phyloP scores from a whole-genome alignment of 345 rosid species.

The Linum tenue region DNA sequence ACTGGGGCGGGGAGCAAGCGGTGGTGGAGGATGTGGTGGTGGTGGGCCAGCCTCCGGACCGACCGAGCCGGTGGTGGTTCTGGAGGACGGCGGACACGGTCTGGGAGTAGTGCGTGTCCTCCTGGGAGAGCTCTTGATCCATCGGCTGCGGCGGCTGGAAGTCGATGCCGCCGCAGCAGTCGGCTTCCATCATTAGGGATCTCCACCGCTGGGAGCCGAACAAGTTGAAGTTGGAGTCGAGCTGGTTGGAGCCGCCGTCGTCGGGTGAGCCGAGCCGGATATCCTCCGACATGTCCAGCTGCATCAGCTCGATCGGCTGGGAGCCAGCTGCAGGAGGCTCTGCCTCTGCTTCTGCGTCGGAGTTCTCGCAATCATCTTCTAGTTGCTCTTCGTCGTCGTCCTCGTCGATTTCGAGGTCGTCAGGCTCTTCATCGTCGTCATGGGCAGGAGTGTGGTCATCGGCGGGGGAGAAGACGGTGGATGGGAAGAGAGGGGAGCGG shows the following conservation, averaged over 20 bases:
- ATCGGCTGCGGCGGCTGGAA: neutral
- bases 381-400: slow-evolving; percentile 33
- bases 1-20: slow-evolving; percentile 35
- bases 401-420: slow-evolving; percentile 12
- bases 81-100: slow-evolving; percentile 81
- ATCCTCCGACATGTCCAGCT: slow-evolving; percentile 72
- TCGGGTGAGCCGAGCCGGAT: slow-evolving; percentile 75
- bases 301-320: slow-evolving; percentile 62
- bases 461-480: slow-evolving; percentile 17
- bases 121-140: slow-evolving; percentile 46
- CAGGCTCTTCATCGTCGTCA: slow-evolving; percentile 23
- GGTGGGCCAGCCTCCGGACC: slow-evolving; percentile 29
- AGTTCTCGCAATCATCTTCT: slow-evolving; percentile 33
- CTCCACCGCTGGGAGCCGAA: slow-evolving; percentile 33
- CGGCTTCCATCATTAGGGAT: slow-evolving; percentile 24
- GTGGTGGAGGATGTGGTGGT: slow-evolving; percentile 22
- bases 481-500: slow-evolving; percentile 27
- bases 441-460: slow-evolving; percentile 19
- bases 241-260: slow-evolving; percentile 56
- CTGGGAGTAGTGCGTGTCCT: slow-evolving; percentile 72
- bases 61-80: slow-evolving; percentile 32
- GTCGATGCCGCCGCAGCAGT: neutral
- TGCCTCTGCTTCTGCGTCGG: slow-evolving; percentile 28
- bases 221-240: slow-evolving; percentile 49
- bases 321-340: slow-evolving; percentile 13